Percentiles rank a stretch among this genome's conserved stretches.
phyloP scores from a whole-genome alignment of 768 basidiomycete genomes.

The Amanita exitialis region DNA sequence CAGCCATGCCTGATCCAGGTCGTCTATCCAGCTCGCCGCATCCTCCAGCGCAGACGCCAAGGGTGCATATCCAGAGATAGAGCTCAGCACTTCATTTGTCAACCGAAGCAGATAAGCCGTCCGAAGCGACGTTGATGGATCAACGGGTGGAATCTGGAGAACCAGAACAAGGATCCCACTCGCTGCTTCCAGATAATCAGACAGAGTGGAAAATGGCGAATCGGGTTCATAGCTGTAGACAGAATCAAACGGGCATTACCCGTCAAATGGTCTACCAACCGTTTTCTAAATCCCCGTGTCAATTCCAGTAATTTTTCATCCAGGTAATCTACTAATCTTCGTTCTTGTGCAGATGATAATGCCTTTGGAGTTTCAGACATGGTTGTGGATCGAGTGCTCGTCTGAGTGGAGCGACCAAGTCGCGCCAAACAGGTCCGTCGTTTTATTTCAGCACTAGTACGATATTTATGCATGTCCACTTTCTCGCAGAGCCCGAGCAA shows the following conservation, averaged over 20 bases:
- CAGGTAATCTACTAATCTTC: conserved; percentile 51
- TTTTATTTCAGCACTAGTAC: neutral
- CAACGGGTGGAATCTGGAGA: conserved; percentile 66
- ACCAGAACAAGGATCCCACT: conserved; percentile 50
- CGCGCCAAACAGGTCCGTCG: neutral
- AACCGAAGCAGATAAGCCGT: conserved; percentile 60
- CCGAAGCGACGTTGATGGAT: conserved; percentile 59
- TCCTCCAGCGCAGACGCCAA: conserved; percentile 32
- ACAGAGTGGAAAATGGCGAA: conserved; percentile 46
- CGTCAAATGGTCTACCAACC: conserved; percentile 32
- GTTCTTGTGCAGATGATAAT: conserved; percentile 49
- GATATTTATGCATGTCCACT: conserved; percentile 8
- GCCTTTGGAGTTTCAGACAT: conserved; percentile 12
- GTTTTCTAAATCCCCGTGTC: conserved; percentile 65
- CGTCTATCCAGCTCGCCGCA: conserved; percentile 58
- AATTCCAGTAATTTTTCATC: conserved; percentile 58
- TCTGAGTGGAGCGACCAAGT: neutral
- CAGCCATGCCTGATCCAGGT: conserved; percentile 69
- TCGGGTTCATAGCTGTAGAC: conserved; percentile 34
- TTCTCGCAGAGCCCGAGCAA: conserved; percentile 60
- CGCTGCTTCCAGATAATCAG: conserved; percentile 47
- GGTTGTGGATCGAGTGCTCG: neutral
- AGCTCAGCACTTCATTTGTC: conserved; percentile 54
- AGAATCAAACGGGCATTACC: conserved; percentile 3
- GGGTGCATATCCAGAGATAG: conserved; percentile 52